A percentile compares a stretch with the other conserved stretches of the same genome.
Evolutionary conservation across 371 early-diverging fungal species (phyloP).

Genomic region (Basidiobolus heterosporus): DNA sequence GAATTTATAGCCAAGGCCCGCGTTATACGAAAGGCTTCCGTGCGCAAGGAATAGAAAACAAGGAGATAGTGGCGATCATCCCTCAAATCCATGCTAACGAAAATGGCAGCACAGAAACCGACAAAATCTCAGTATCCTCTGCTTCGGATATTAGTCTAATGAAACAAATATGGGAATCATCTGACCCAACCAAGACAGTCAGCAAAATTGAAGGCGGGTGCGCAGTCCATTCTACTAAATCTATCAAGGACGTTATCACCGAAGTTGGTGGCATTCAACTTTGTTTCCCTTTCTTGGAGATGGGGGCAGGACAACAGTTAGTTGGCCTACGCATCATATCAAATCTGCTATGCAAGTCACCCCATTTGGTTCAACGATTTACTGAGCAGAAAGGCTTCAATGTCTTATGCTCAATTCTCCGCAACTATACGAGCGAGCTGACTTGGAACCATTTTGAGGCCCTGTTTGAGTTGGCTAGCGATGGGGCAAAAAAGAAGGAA

Average conservation of each 20-base stretch:
- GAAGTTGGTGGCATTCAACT: slow-evolving; percentile 17
- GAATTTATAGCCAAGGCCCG: slow-evolving; percentile 17
- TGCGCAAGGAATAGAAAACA: slow-evolving; percentile 12
- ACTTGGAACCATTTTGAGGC: slow-evolving; percentile 17
- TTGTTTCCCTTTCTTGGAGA: slow-evolving; percentile 18
- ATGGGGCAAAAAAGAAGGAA: slow-evolving; percentile 17
- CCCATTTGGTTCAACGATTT: slow-evolving; percentile 15
- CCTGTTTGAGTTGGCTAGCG: slow-evolving; percentile 18
- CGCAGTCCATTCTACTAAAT: slow-evolving; percentile 17
- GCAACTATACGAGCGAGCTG: slow-evolving; percentile 10
- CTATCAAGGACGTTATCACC: slow-evolving; percentile 15
- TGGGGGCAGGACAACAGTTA: slow-evolving; percentile 16
- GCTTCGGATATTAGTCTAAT: not conserved
- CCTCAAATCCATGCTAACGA: not conserved
- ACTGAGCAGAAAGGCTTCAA: slow-evolving; percentile 16
- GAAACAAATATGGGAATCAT: slow-evolving; percentile 1
- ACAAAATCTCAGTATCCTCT: too few relatives aligned
- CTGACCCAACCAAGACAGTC: slow-evolving; percentile 4
- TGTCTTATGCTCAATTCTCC: slow-evolving; percentile 10
- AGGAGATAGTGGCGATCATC: slow-evolving; percentile 1
- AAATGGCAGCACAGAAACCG: too few relatives aligned
- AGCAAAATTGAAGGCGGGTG: slow-evolving; percentile 16
- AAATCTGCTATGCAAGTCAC: slow-evolving; percentile 18
- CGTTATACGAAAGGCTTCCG: slow-evolving; percentile 15
- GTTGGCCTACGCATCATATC: slow-evolving; percentile 19